Evolutionary conservation across 352 stramenopile species (phyloP).

Genomic region (Pythium aristosporum): DNA sequence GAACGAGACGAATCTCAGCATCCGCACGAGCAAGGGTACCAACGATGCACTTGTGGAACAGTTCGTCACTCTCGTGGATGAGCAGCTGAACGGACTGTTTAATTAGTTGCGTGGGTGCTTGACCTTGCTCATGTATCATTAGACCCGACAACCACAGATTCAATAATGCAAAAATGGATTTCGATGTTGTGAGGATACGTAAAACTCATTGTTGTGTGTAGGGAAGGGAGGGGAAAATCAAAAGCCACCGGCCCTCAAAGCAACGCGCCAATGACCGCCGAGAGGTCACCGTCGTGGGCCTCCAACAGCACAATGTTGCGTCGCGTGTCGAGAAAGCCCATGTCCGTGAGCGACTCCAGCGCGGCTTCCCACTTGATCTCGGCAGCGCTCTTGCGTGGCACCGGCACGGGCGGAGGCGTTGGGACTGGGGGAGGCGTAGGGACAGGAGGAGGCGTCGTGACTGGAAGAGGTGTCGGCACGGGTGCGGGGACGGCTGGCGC

Average conservation of each 20-base stretch:
- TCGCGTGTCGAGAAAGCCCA: slow-evolving; percentile 67
- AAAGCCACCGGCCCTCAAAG: neutral
- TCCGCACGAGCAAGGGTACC: slow-evolving; percentile 53
- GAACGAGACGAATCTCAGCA: slow-evolving; percentile 29
- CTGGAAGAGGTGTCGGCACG: neutral
- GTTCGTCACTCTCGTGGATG: slow-evolving; percentile 40
- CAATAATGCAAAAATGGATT: neutral
- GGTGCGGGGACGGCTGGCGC: neutral
- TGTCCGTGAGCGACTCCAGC: slow-evolving; percentile 53
- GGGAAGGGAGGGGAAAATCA: neutral
- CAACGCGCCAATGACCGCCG: slow-evolving; percentile 60
- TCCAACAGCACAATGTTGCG: slow-evolving; percentile 58
- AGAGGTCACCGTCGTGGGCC: slow-evolving; percentile 60
- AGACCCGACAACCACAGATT: neutral
- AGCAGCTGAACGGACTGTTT: slow-evolving; percentile 11
- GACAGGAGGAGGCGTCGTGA: neutral
- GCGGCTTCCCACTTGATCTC: slow-evolving; percentile 48
- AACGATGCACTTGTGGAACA: slow-evolving; percentile 43
- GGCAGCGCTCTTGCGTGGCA: slow-evolving; percentile 28
- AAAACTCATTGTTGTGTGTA: no score
- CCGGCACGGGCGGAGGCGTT: neutral
- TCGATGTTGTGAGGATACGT: no score
- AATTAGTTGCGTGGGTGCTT: neutral
- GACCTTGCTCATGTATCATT: slow-evolving; percentile 12
- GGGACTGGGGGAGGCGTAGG: neutral